Evolutionary conservation across 2,329 filamentous ascomycete genomes (phyloP).

Genomic region (Phyllosticta capitalensis): DNA sequence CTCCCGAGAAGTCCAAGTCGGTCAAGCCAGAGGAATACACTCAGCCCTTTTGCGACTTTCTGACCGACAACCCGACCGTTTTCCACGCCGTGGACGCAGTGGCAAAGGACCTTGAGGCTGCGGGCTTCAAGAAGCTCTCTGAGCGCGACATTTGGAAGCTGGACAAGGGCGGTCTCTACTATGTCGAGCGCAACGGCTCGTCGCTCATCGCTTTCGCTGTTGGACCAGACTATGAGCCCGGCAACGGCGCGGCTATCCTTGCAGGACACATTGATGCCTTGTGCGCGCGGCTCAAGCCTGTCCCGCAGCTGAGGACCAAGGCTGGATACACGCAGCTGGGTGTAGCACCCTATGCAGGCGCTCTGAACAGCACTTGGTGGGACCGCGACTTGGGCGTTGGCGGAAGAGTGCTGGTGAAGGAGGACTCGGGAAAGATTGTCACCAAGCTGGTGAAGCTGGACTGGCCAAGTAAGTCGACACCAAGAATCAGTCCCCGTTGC

Average conservation of each 20-base stretch:
- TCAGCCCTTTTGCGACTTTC: conserved; percentile 76
- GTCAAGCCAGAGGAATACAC: conserved; percentile 47
- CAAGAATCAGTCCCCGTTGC: not conserved
- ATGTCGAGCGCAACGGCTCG: conserved; percentile 73
- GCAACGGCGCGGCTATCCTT: conserved; percentile 80
- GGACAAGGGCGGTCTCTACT: conserved; percentile 79
- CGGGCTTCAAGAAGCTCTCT: conserved; percentile 70
- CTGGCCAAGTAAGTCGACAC: conserved; percentile 59
- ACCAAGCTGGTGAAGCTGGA: conserved; percentile 80
- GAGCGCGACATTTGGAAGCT: conserved; percentile 77
- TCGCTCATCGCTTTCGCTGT: conserved; percentile 78
- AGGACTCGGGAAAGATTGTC: conserved; percentile 64
- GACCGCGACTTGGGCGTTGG: conserved; percentile 88
- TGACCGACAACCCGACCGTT: conserved; percentile 82
- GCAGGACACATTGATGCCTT: conserved; percentile 90
- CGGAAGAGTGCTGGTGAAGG: conserved; percentile 75
- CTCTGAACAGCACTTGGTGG: conserved; percentile 87
- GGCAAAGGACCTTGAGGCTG: conserved; percentile 57
- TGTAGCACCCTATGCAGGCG: conserved; percentile 87
- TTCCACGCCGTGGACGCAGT: conserved; percentile 84
- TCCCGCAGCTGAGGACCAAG: conserved; percentile 73
- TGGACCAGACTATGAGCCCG: conserved; percentile 68
- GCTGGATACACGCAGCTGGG: conserved; percentile 83
- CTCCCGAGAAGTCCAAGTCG: conserved; percentile 13
- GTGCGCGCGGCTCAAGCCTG: conserved; percentile 82